Percentiles rank a stretch among this genome's conserved stretches.
These are phyloP conservation scores for Fraxinus platypoda DNA, from an alignment of 305 asterid species.

Conservation along the genomic window DNA sequence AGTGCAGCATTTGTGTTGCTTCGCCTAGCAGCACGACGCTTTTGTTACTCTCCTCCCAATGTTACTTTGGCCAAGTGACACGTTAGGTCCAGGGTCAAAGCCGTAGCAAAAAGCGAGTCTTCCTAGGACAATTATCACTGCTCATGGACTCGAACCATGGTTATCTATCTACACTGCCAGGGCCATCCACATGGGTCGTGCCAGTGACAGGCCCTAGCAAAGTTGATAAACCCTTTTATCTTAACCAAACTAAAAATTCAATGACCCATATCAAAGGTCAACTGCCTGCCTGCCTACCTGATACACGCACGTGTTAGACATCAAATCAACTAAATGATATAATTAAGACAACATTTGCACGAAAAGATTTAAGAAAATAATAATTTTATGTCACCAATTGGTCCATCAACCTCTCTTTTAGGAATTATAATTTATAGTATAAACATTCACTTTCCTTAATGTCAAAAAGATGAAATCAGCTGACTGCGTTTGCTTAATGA, in stretches of 20 bases:
- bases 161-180: not conserved
- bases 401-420: not conserved
- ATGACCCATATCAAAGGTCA: not conserved
- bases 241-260: not conserved
- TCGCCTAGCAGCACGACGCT: not conserved
- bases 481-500: constrained; percentile 26
- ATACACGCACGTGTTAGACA: not conserved
- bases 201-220: too few species aligned
- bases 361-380: constrained; percentile 10
- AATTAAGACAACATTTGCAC: not conserved
- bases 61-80: not conserved
- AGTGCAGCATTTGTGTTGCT: not conserved
- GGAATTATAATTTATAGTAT: not conserved
- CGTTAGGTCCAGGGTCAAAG: not conserved
- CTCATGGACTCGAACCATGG: not conserved
- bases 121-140: not conserved
- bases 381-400: not conserved
- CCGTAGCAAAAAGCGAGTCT: not conserved
- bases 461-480: constrained; percentile 30
- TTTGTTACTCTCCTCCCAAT: not conserved
- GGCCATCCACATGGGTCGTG: too few species aligned
- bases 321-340: not conserved
- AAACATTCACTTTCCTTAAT: not conserved
- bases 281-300: not conserved
- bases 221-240: too few species aligned